Conservation (phyloP, 768 basidiomycete genomes). For the Boletus subparvulus region DNA sequence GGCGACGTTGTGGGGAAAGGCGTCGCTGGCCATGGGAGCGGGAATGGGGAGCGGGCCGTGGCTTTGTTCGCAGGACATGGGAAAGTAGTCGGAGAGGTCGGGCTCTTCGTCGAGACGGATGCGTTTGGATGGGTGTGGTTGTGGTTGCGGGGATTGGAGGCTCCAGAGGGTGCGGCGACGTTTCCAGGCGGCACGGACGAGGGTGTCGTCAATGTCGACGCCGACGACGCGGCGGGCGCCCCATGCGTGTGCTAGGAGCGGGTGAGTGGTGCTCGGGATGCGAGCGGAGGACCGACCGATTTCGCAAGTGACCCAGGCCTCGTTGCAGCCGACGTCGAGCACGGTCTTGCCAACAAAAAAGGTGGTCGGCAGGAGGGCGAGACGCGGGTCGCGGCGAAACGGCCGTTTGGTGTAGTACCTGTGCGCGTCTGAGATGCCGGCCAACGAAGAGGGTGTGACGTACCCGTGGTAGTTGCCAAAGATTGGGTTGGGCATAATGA, state of each 20-base stretch:
- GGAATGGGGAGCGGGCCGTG: constrained; percentile 76
- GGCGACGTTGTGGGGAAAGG: constrained; percentile 77
- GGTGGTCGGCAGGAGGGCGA: constrained; percentile 54
- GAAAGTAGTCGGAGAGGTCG: constrained; percentile 51
- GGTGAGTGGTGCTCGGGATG: neutral
- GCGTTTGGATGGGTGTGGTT: constrained; percentile 8
- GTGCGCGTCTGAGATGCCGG: too few species aligned
- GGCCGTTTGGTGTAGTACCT: constrained; percentile 82
- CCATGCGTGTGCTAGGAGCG: constrained; percentile 57
- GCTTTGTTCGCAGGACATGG: constrained; percentile 70
- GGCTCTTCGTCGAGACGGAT: constrained; percentile 1
- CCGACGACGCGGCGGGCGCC: constrained; percentile 70
- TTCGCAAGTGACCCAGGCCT: constrained; percentile 82
- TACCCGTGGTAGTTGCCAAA: constrained; percentile 79
- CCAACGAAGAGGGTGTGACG: neutral
- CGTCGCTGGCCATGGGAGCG: constrained; percentile 15
- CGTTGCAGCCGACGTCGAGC: constrained; percentile 86
- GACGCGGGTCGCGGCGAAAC: constrained; percentile 56
- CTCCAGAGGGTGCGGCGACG: constrained; percentile 72
- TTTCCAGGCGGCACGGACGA: constrained; percentile 77
- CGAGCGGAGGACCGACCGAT: constrained; percentile 46
- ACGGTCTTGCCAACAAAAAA: constrained; percentile 59
- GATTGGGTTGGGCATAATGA: constrained; percentile 21
- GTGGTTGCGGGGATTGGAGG: constrained; percentile 40
- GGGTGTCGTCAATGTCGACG: constrained; percentile 79